Conservation (phyloP, 2,329 filamentous ascomycete species). For the Paecilomyces dactylethromorphus region DNA sequence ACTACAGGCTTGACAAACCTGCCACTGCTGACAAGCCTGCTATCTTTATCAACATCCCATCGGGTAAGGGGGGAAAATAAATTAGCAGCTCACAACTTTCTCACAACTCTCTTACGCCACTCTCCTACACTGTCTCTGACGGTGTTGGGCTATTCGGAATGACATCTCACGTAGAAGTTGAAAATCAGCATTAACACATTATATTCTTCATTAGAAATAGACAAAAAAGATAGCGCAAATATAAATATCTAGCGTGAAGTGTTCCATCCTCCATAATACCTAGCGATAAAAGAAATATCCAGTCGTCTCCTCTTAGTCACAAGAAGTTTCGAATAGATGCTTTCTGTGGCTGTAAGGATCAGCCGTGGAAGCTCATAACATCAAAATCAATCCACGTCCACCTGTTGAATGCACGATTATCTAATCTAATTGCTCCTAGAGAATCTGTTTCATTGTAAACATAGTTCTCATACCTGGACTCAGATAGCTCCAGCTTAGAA, state of each 20-base stretch:
- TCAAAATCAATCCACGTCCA: too few species aligned
- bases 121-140: not conserved
- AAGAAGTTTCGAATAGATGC: too few species aligned
- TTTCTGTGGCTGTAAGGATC: too few species aligned
- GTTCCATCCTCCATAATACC: not conserved
- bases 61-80: slow-evolving; percentile 47
- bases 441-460: too few species aligned
- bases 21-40: slow-evolving; percentile 53
- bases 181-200: not conserved
- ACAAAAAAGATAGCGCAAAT: not conserved
- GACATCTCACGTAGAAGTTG: not conserved
- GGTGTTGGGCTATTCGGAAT: not conserved
- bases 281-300: too few species aligned
- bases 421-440: too few species aligned
- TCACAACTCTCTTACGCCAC: too few species aligned
- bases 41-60: slow-evolving; percentile 65
- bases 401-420: too few species aligned
- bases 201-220: not conserved
- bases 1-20: slow-evolving; percentile 72
- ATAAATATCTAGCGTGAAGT: not conserved
- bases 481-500: too few species aligned
- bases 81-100: slow-evolving; percentile 3
- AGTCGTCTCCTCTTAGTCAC: too few species aligned
- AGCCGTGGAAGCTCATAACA: too few species aligned
- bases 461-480: too few species aligned